A percentile compares a stretch with the other conserved stretches of the same genome.
phyloP scores from a whole-genome alignment of 1,284 basidiomycete genomes.

The Austroboletus niveus region DNA sequence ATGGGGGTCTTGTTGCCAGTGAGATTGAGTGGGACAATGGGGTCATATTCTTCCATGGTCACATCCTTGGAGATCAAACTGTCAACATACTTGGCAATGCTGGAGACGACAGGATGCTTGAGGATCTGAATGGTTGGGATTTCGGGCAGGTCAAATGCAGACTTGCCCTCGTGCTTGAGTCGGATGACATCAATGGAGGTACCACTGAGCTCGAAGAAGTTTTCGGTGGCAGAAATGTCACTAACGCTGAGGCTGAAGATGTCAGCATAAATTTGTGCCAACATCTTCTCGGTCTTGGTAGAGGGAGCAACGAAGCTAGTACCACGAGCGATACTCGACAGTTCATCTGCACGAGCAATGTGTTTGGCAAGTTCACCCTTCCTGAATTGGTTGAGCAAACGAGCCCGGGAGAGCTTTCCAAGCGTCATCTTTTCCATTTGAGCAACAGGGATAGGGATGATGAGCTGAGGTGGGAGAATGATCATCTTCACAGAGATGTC shows the following conservation, averaged over 20 bases:
- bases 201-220: conserved; percentile 34
- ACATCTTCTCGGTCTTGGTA: conserved; percentile 27
- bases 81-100: too few relatives aligned
- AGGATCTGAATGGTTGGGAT: too few relatives aligned
- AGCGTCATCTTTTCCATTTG: conserved; percentile 35
- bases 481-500: conserved; percentile 25
- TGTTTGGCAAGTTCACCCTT: conserved; percentile 11
- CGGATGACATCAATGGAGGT: too few relatives aligned
- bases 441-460: background rate
- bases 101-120: too few relatives aligned
- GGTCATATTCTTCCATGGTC: too few relatives aligned
- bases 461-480: conserved; percentile 23
- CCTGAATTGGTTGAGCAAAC: conserved; percentile 27
- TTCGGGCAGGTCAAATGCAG: too few relatives aligned
- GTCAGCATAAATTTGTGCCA: conserved; percentile 27
- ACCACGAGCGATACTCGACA: conserved; percentile 25
- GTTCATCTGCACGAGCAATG: conserved; percentile 26
- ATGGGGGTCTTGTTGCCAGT: too few relatives aligned
- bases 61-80: too few relatives aligned
- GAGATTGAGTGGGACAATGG: too few relatives aligned
- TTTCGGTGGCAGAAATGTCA: conserved; percentile 30
- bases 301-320: conserved; percentile 22
- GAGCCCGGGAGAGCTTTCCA: conserved; percentile 32
- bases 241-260: conserved; percentile 22
- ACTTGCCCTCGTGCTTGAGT: too few relatives aligned